These are phyloP conservation scores for Colletotrichum zoysiae DNA, from an alignment of 2,329 filamentous ascomycete genomes.

Conservation along the genomic window DNA sequence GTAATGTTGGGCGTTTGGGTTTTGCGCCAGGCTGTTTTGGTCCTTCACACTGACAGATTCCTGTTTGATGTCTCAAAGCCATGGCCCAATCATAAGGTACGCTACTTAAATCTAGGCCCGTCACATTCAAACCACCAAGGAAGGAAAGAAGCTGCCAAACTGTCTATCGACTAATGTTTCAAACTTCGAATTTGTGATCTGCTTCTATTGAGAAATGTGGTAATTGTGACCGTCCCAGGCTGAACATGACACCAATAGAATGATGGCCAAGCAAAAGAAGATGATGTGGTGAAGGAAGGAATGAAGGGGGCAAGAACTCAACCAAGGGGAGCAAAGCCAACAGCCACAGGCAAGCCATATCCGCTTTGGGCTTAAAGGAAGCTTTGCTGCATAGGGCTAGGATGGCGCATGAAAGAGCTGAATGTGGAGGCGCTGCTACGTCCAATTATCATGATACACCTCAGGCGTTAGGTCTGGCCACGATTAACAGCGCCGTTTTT, in stretches of 20 bases:
- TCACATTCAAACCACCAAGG: background rate
- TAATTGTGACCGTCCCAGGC: background rate
- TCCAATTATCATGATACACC: background rate
- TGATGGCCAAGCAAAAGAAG: background rate
- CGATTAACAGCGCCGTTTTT: background rate
- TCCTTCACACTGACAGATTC: too few relatives aligned
- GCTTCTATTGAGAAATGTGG: background rate
- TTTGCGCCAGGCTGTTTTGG: background rate
- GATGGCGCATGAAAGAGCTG: background rate
- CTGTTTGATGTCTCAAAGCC: background rate
- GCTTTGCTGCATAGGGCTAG: background rate
- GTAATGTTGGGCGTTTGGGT: background rate
- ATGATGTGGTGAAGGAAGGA: background rate
- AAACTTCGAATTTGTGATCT: accelerated
- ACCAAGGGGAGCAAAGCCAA: background rate
- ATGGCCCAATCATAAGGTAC: background rate
- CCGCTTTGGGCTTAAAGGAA: background rate
- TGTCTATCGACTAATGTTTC: background rate
- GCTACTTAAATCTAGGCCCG: background rate
- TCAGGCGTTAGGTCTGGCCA: background rate
- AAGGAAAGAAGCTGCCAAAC: background rate
- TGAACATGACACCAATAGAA: background rate
- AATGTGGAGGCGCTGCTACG: background rate
- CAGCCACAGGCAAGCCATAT: background rate
- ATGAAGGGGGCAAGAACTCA: background rate